Conservation (phyloP, 2,329 filamentous ascomycete genomes). For the Colletotrichum cuscutae region DNA sequence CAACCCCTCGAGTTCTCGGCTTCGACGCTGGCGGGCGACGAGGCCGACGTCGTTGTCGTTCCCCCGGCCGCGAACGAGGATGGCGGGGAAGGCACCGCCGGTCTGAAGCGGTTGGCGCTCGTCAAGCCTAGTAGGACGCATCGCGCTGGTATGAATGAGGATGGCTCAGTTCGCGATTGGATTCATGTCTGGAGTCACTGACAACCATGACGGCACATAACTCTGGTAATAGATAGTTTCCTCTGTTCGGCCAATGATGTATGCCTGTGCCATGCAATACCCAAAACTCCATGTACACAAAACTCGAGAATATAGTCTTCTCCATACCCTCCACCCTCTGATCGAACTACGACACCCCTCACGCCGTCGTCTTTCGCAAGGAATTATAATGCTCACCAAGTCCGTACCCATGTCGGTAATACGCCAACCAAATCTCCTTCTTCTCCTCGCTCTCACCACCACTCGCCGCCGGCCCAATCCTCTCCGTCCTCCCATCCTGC, state of each 20-base stretch:
- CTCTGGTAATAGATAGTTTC: neutral
- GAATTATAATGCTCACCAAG: conserved; percentile 98
- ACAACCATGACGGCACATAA: neutral
- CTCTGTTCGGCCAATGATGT: neutral
- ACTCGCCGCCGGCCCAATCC: conserved; percentile 65
- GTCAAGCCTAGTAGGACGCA: conserved; percentile 63
- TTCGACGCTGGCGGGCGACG: conserved; percentile 37
- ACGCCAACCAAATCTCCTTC: conserved; percentile 81
- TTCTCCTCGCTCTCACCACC: conserved; percentile 53
- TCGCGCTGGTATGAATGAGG: conserved; percentile 53
- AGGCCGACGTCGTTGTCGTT: conserved; percentile 48
- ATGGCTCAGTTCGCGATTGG: conserved; percentile 61
- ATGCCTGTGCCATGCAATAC: neutral
- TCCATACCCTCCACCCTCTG: no score
- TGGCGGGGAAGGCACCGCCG: conserved; percentile 43
- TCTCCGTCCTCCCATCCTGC: conserved; percentile 84
- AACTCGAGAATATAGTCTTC: no score
- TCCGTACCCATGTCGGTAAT: conserved; percentile 93
- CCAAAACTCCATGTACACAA: neutral
- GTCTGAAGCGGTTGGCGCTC: conserved; percentile 56
- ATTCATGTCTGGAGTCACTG: conserved; percentile 63
- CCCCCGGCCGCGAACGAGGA: conserved; percentile 49
- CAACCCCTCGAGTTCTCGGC: conserved; percentile 69
- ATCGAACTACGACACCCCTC: neutral
- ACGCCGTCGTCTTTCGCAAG: conserved; percentile 60